These are phyloP conservation scores for Sedum album DNA, from an alignment of 164 flowering plant genomes.

Conservation along the genomic window DNA sequence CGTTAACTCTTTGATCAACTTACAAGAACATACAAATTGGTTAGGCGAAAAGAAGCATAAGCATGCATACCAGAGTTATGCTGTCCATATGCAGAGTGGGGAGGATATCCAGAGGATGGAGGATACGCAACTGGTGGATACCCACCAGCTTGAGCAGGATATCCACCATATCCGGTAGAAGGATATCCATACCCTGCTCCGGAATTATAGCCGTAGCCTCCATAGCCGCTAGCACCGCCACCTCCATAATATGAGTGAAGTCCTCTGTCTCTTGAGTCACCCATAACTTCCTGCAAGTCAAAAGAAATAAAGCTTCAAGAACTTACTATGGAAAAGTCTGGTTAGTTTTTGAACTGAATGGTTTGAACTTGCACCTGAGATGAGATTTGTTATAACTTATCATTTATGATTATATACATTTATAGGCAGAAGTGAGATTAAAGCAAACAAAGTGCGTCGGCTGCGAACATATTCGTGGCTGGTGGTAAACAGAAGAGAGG, in stretches of 20 bases:
- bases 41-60: not conserved
- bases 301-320: not conserved
- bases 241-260: not conserved
- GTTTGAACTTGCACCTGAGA: too few species aligned
- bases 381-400: too few species aligned
- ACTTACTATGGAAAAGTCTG: not conserved
- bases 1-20: not conserved
- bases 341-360: not conserved
- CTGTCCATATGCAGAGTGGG: not conserved
- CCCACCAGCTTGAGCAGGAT: not conserved
- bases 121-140: not conserved
- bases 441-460: not conserved
- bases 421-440: not conserved
- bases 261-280: slow-evolving; percentile 3
- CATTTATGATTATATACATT: not conserved
- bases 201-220: not conserved
- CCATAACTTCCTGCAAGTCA: not conserved
- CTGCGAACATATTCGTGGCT: not conserved
- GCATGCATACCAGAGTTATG: not conserved
- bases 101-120: not conserved
- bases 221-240: not conserved
- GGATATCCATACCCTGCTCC: not conserved
- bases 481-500: not conserved
- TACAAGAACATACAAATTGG: not conserved
- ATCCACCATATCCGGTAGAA: not conserved